Evolutionary conservation across 1,139 yeast genomes (phyloP).

Genomic region (Diutina pseudorugosa): DNA sequence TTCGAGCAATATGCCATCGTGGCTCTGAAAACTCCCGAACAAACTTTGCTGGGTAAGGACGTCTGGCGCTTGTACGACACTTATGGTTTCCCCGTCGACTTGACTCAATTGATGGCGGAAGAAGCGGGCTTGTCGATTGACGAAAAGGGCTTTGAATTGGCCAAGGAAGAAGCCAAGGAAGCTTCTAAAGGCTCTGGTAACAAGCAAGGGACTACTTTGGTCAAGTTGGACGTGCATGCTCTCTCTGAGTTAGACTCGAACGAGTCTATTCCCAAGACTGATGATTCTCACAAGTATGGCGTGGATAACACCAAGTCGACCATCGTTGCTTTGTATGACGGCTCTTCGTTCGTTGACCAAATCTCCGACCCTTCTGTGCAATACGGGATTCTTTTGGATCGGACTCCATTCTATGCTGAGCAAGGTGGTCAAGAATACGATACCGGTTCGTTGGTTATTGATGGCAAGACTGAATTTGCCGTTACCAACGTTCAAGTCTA

Average conservation of each 20-base stretch:
- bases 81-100: conserved; percentile 98
- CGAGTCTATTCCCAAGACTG: conserved; percentile 62
- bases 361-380: conserved; percentile 34
- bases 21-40: conserved; percentile 66
- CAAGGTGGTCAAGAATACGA: conserved; percentile 99
- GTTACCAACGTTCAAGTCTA: conserved; percentile 87
- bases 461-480: conserved; percentile 75
- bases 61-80: conserved; percentile 99
- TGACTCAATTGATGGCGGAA: conserved; percentile 96
- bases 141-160: conserved; percentile 82
- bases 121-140: conserved; percentile 93
- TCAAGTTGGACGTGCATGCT: conserved; percentile 86
- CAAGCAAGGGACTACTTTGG: conserved; percentile 44
- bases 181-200: conserved; percentile 83
- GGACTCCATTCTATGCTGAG: conserved; percentile 93
- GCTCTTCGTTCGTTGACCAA: conserved; percentile 42
- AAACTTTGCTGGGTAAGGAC: conserved; percentile 78
- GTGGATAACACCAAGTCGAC: conserved; percentile 48
- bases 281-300: conserved; percentile 69
- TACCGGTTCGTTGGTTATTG: conserved; percentile 84
- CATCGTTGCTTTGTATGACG: conserved; percentile 63
- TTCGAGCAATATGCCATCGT: conserved; percentile 85
- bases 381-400: conserved; percentile 72
- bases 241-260: conserved; percentile 52
- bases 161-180: conserved; percentile 79